Conservation (phyloP, 495 filamentous ascomycete species). For the Xeromyces bisporus region DNA sequence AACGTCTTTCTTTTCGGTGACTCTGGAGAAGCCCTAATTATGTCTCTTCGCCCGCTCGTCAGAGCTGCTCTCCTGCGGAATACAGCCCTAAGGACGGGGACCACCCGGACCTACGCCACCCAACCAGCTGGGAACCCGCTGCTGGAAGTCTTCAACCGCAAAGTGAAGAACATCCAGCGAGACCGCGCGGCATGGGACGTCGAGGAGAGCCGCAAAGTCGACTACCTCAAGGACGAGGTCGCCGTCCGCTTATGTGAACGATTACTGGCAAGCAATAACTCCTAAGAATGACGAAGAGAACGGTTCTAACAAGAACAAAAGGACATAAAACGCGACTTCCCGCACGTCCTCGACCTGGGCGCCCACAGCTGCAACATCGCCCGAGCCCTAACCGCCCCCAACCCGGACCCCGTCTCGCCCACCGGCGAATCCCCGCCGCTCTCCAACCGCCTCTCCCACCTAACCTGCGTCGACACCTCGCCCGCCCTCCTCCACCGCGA, state of each 20-base stretch:
- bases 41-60: conserved; percentile 15
- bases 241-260: conserved; percentile 73
- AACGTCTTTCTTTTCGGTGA: no score
- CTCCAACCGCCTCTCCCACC: conserved; percentile 43
- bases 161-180: conserved; percentile 74
- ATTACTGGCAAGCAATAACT: conserved; percentile 57
- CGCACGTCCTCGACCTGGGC: conserved; percentile 77
- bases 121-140: conserved; percentile 58
- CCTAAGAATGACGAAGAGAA: no score
- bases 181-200: conserved; percentile 63
- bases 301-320: conserved; percentile 24
- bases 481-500: conserved; percentile 68
- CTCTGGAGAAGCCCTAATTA: no score
- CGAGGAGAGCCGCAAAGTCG: conserved; percentile 56
- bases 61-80: conserved; percentile 6
- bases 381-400: conserved; percentile 49
- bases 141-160: conserved; percentile 80
- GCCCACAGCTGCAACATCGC: conserved; percentile 95
- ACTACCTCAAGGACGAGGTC: conserved; percentile 87
- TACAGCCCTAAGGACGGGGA: conserved; percentile 5
- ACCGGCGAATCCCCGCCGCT: conserved; percentile 42
- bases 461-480: conserved; percentile 72
- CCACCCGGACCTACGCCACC: conserved; percentile 47
- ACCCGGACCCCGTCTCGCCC: conserved; percentile 40
- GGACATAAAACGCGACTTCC: conserved; percentile 83